These are phyloP conservation scores for Pythium diclinum DNA, from an alignment of 352 stramenopile genomes.

Conservation along the genomic window DNA sequence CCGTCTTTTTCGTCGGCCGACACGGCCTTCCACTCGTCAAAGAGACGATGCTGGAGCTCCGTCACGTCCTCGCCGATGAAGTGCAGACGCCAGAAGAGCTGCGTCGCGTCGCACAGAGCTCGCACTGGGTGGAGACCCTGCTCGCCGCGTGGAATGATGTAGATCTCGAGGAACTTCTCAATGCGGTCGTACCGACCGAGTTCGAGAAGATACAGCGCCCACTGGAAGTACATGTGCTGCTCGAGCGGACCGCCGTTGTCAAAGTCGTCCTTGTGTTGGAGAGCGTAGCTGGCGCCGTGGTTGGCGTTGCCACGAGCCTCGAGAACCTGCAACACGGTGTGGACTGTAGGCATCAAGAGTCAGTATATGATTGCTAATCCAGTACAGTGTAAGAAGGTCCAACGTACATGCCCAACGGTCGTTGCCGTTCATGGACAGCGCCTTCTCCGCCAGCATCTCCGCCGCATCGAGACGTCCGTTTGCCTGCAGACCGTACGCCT, in stretches of 20 bases:
- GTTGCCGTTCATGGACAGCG: constrained; percentile 83
- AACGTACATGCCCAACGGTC: constrained; percentile 81
- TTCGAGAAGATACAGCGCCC: constrained; percentile 77
- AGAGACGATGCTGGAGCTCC: constrained; percentile 55
- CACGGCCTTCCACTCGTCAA: constrained; percentile 48
- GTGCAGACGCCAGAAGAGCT: constrained; percentile 82
- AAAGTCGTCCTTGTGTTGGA: constrained; percentile 76
- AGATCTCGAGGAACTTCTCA: constrained; percentile 72
- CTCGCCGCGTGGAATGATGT: constrained; percentile 53
- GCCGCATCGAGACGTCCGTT: constrained; percentile 63
- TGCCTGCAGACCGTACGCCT: constrained; percentile 78
- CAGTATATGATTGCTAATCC: too few relatives aligned
- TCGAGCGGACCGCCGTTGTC: constrained; percentile 74
- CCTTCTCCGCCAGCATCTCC: constrained; percentile 66
- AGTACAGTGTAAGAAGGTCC: too few relatives aligned
- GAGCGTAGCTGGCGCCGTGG: constrained; percentile 79
- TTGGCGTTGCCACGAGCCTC: constrained; percentile 81
- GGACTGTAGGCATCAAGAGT: constrained; percentile 36
- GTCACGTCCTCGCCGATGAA: constrained; percentile 64
- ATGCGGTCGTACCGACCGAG: constrained; percentile 82
- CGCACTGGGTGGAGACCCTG: constrained; percentile 47
- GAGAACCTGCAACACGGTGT: constrained; percentile 74
- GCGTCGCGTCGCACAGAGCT: constrained; percentile 68
- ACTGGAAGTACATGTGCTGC: constrained; percentile 78
- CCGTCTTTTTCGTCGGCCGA: constrained; percentile 29